These are phyloP conservation scores for Neonectria hederae DNA, from an alignment of 2,329 filamentous ascomycete genomes.

Conservation along the genomic window DNA sequence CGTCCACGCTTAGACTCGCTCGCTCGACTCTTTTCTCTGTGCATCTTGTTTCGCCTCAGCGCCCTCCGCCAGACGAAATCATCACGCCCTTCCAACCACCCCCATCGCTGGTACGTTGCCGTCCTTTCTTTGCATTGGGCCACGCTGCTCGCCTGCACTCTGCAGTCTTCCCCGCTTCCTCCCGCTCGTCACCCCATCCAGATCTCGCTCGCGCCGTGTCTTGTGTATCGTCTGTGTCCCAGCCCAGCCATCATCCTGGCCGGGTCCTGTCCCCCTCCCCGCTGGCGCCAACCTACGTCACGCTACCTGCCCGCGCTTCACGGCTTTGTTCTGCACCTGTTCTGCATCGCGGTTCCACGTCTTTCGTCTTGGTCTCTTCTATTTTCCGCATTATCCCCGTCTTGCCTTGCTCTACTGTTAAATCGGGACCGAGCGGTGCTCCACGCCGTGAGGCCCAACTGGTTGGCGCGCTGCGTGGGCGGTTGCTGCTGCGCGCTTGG, in stretches of 20 bases:
- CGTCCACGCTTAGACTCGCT: background rate
- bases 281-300: constrained; percentile 40
- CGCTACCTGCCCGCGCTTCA: constrained; percentile 21
- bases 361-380: constrained; percentile 12
- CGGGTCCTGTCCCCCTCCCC: constrained; percentile 25
- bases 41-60: background rate
- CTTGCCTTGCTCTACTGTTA: background rate
- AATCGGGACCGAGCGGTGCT: constrained; percentile 2
- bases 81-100: background rate
- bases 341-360: constrained; percentile 18
- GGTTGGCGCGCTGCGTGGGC: constrained; percentile 9
- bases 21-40: background rate
- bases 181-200: background rate
- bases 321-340: constrained; percentile 28
- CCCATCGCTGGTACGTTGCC: background rate
- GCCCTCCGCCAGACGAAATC: background rate
- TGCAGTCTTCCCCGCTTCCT: background rate
- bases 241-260: constrained; percentile 12
- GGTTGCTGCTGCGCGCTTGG: constrained; percentile 29
- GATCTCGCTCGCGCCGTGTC: background rate
- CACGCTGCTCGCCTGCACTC: background rate
- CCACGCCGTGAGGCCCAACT: constrained; percentile 7
- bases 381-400: background rate
- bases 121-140: background rate
- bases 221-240: constrained; percentile 19